Percentiles rank a stretch among this genome's conserved stretches.
These are phyloP conservation scores for Lactarius trivialis DNA, from an alignment of 768 basidiomycete genomes.

Conservation along the genomic window DNA sequence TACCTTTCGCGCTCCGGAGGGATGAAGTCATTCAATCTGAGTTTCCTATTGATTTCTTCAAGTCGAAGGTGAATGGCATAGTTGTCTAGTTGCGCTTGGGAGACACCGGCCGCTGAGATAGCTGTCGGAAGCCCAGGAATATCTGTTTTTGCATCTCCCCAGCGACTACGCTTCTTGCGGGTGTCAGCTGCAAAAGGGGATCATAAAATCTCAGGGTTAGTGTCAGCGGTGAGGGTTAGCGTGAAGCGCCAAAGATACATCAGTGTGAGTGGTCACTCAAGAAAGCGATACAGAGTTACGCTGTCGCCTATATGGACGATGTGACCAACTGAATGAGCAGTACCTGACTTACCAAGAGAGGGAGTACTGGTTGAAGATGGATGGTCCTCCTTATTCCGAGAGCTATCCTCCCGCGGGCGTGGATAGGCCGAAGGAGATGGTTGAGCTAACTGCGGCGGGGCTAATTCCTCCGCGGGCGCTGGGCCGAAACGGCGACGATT, in stretches of 20 bases:
- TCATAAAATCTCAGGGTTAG: constrained; percentile 51
- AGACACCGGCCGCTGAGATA: constrained; percentile 88
- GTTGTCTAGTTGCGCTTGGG: constrained; percentile 92
- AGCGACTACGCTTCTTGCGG: constrained; percentile 93
- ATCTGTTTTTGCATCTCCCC: constrained; percentile 91
- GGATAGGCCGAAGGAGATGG: constrained; percentile 85
- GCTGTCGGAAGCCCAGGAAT: constrained; percentile 92
- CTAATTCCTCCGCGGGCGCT: constrained; percentile 71
- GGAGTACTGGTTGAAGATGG: constrained; percentile 45
- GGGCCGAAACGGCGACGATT: constrained; percentile 89
- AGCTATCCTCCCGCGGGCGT: constrained; percentile 47
- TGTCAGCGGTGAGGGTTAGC: constrained; percentile 39
- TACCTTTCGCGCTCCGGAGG: constrained; percentile 93
- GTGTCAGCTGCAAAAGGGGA: constrained; percentile 60
- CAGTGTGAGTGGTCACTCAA: constrained; percentile 8
- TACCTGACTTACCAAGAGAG: constrained; percentile 62
- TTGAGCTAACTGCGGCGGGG: constrained; percentile 80
- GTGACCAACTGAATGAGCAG: constrained; percentile 28
- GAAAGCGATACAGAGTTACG: constrained; percentile 10
- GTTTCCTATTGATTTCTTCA: constrained; percentile 96
- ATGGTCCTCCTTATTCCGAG: constrained; percentile 53
- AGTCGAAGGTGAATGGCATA: constrained; percentile 94
- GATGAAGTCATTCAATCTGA: constrained; percentile 88
- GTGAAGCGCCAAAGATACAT: constrained; percentile 28
- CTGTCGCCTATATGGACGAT: constrained; percentile 22